A percentile compares a stretch with the other conserved stretches of the same genome.
These are phyloP conservation scores for Phytophthora multivora DNA, from an alignment of 352 stramenopile species.

Conservation along the genomic window DNA sequence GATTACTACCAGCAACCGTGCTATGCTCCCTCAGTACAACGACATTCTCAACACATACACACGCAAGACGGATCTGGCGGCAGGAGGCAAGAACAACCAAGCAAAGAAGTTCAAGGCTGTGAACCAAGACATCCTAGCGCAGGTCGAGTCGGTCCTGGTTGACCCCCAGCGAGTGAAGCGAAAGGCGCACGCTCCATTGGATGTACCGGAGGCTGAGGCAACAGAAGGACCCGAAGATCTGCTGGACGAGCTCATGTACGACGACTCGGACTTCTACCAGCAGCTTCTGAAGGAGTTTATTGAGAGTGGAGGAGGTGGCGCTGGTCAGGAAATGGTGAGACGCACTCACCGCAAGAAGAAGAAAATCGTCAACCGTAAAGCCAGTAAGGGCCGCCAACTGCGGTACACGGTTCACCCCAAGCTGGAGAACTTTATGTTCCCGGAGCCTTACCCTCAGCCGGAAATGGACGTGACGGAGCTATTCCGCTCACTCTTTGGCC, in stretches of 20 bases:
- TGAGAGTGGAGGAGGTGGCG: constrained; percentile 63
- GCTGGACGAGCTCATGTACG: constrained; percentile 87
- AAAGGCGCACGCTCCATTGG: constrained; percentile 75
- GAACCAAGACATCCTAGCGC: constrained; percentile 85
- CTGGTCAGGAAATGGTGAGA: constrained; percentile 53
- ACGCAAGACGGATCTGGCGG: constrained; percentile 72
- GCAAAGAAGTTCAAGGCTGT: constrained; percentile 90
- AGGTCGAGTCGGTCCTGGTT: constrained; percentile 85
- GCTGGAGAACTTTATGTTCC: constrained; percentile 92
- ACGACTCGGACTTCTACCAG: constrained; percentile 90
- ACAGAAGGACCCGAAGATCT: constrained; percentile 43
- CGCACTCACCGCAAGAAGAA: constrained; percentile 85
- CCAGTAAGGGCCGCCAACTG: constrained; percentile 83
- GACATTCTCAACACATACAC: constrained; percentile 83
- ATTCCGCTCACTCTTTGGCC: constrained; percentile 85
- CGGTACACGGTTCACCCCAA: constrained; percentile 88
- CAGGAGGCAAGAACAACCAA: constrained; percentile 55
- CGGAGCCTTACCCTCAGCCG: constrained; percentile 73
- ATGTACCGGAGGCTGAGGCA: constrained; percentile 39
- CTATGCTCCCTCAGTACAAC: constrained; percentile 76
- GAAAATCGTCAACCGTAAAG: constrained; percentile 89
- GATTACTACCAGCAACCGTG: constrained; percentile 45
- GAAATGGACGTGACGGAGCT: constrained; percentile 87
- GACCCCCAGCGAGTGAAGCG: constrained; percentile 83
- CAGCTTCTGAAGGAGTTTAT: constrained; percentile 91